These are phyloP conservation scores for Aspergillus funiculosus DNA, from an alignment of 495 filamentous ascomycete genomes.

Conservation along the genomic window DNA sequence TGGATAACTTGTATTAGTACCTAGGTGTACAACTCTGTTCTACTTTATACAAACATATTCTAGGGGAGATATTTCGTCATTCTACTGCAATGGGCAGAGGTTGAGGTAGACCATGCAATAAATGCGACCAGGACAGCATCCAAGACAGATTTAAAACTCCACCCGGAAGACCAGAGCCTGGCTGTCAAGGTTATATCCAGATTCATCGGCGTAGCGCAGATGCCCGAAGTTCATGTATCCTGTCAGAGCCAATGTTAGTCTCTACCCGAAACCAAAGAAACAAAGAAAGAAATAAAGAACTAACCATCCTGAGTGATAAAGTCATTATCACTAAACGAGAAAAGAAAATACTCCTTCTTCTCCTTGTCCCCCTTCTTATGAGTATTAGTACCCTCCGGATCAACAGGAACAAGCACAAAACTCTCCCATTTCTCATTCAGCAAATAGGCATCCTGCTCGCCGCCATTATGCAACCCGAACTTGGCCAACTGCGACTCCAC, in stretches of 20 bases:
- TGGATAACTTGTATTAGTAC: not conserved
- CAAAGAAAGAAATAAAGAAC: conserved; percentile 10
- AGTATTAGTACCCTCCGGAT: conserved; percentile 27
- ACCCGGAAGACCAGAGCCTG: conserved; percentile 72
- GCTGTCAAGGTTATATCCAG: conserved; percentile 58
- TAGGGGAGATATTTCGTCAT: too few species aligned
- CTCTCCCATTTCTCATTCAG: conserved; percentile 85
- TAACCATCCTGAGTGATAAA: conserved; percentile 73
- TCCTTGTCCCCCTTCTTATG: conserved; percentile 5
- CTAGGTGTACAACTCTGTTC: not conserved
- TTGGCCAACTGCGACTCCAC: conserved; percentile 58
- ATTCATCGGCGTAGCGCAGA: conserved; percentile 54
- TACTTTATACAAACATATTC: not conserved
- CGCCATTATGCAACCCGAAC: conserved; percentile 68
- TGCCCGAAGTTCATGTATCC: conserved; percentile 59
- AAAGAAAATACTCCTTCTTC: conserved; percentile 60
- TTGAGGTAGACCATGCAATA: too few species aligned
- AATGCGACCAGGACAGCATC: too few species aligned
- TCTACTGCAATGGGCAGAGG: too few species aligned
- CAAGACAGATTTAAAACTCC: conserved; percentile 34
- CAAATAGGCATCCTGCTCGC: conserved; percentile 45
- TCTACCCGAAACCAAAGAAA: not conserved
- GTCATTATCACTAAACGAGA: conserved; percentile 71
- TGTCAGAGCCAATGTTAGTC: conserved; percentile 18
- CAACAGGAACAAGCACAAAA: conserved; percentile 58